Percentiles rank a stretch among this genome's conserved stretches.
These are phyloP conservation scores for Drechmeria coniospora DNA, from an alignment of 2,329 filamentous ascomycete species.

Conservation along the genomic window DNA sequence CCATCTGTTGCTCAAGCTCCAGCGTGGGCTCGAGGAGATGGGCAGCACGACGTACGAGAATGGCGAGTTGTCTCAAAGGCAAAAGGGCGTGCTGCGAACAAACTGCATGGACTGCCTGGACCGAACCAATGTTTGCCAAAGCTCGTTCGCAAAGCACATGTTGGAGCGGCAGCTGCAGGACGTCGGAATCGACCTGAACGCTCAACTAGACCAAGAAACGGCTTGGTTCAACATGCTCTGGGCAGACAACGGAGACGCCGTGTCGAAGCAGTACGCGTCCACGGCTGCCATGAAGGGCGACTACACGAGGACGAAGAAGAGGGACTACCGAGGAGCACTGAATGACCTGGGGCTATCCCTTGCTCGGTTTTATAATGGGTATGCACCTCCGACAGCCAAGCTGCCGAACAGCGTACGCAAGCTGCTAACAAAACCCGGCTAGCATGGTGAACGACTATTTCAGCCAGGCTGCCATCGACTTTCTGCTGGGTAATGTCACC, in stretches of 20 bases:
- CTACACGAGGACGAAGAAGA: constrained; percentile 80
- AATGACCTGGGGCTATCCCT: constrained; percentile 85
- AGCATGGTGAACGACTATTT: constrained; percentile 98
- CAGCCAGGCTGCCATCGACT: constrained; percentile 88
- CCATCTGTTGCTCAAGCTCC: constrained; percentile 56
- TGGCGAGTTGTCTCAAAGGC: constrained; percentile 29
- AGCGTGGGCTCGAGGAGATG: constrained; percentile 49
- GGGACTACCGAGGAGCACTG: constrained; percentile 79
- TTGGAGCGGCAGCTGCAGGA: constrained; percentile 65
- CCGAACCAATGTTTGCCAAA: constrained; percentile 90
- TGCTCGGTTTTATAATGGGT: constrained; percentile 57
- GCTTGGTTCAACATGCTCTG: constrained; percentile 93
- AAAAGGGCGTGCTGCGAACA: constrained; percentile 70
- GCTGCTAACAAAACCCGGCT: too few relatives aligned
- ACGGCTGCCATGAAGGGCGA: constrained; percentile 94
- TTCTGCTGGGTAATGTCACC: constrained; percentile 76
- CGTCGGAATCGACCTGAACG: constrained; percentile 61
- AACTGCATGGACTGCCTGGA: constrained; percentile 99
- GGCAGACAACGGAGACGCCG: constrained; percentile 95
- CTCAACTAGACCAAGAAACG: constrained; percentile 62
- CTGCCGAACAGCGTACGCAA: constrained; percentile 4
- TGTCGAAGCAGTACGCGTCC: constrained; percentile 89
- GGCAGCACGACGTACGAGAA: constrained; percentile 51
- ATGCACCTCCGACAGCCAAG: constrained; percentile 15
- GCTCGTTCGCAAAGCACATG: constrained; percentile 70